Conservation (phyloP, 495 filamentous ascomycete genomes). For the Amphirosellinia nigrospora region DNA sequence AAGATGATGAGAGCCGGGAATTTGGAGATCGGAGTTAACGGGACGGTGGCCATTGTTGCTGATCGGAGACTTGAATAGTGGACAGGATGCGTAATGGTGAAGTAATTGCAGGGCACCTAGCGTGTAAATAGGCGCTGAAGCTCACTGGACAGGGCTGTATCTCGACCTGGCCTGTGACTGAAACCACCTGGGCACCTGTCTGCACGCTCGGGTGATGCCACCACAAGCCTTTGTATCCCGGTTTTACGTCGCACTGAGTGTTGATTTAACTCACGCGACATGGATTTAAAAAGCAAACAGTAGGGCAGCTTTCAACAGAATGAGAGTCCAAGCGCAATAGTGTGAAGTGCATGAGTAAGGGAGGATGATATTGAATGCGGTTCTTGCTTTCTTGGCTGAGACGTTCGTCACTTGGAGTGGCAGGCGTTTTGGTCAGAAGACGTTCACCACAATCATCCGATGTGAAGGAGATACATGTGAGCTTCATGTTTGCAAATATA, state of each 20-base stretch:
- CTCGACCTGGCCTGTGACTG: slow-evolving; percentile 1
- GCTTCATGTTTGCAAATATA: background rate
- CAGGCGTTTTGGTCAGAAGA: background rate
- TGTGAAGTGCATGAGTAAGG: background rate
- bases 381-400: background rate
- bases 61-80: background rate
- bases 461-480: background rate
- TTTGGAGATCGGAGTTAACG: slow-evolving; percentile 1
- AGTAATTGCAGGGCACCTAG: slow-evolving; percentile 1
- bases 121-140: slow-evolving; percentile 10
- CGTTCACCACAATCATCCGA: background rate
- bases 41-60: background rate
- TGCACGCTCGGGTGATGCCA: background rate
- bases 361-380: background rate
- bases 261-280: background rate
- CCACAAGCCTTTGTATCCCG: background rate
- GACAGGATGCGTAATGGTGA: background rate
- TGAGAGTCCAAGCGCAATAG: background rate
- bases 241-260: slow-evolving; percentile 13
- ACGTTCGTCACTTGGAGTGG: background rate
- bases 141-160: background rate
- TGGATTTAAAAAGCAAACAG: background rate
- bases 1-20: background rate
- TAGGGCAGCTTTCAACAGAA: background rate
- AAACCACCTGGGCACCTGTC: too few relatives aligned